Percentiles rank a stretch among this genome's conserved stretches.
These are phyloP conservation scores for Alternaria ventricosa DNA, from an alignment of 2,329 filamentous ascomycete genomes.

Conservation along the genomic window DNA sequence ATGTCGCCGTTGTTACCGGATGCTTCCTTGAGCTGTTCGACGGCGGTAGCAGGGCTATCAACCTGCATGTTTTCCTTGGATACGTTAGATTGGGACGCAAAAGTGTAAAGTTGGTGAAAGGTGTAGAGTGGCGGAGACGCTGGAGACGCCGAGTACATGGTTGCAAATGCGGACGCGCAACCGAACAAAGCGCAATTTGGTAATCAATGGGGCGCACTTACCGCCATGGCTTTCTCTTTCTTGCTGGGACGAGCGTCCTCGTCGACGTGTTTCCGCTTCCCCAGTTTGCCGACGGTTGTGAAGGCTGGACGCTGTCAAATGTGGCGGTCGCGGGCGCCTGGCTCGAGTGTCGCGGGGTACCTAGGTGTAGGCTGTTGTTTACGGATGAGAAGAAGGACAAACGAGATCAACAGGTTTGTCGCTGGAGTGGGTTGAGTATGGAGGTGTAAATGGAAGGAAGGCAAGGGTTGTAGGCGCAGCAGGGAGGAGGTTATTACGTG, in stretches of 20 bases:
- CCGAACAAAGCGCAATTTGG: not conserved
- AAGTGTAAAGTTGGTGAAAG: constrained; percentile 1
- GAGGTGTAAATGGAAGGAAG: constrained; percentile 2
- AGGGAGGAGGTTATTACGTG: constrained; percentile 17
- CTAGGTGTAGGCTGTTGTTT: not conserved
- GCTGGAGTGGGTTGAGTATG: not conserved
- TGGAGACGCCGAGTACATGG: constrained; percentile 14
- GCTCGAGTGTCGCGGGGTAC: constrained; percentile 21
- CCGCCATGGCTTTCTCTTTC: constrained; percentile 52
- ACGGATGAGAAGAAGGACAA: not conserved
- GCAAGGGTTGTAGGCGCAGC: constrained; percentile 15
- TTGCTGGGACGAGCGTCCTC: constrained; percentile 50
- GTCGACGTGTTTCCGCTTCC: constrained; percentile 49
- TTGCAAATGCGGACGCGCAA: constrained; percentile 20
- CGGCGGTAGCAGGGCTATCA: constrained; percentile 63
- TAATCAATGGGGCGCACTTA: constrained; percentile 31
- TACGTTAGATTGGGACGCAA: constrained; percentile 10
- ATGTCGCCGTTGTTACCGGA: constrained; percentile 62
- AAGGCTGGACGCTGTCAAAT: constrained; percentile 32
- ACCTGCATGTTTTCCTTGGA: constrained; percentile 67
- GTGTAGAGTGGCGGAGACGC: not conserved
- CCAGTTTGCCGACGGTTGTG: constrained; percentile 49
- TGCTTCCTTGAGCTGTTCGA: constrained; percentile 64
- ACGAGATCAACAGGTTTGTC: constrained; percentile 9
- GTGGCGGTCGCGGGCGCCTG: constrained; percentile 21